phyloP scores from a whole-genome alignment of 495 filamentous ascomycete genomes.

The Talaromyces liani region DNA sequence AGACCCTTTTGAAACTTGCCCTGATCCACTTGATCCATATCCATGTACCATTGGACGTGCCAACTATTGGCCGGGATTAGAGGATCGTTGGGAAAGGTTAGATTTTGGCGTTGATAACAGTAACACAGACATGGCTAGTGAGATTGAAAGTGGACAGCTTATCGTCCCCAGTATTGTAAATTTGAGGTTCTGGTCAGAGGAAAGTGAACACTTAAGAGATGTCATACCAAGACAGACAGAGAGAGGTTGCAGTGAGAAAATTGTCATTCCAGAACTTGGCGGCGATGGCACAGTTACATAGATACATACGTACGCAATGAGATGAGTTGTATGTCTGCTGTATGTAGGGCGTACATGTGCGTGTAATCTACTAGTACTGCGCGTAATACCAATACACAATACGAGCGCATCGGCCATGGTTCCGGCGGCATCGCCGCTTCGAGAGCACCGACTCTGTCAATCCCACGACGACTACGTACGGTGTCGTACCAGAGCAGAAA shows the following conservation, averaged over 20 bases:
- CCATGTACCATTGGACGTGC: neutral
- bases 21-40: neutral
- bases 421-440: conserved; percentile 2
- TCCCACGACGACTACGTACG: conserved; percentile 1
- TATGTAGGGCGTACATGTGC: neutral
- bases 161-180: neutral
- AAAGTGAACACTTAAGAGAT: too few relatives aligned
- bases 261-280: neutral
- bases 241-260: neutral
- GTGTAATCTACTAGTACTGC: neutral
- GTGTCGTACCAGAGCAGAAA: neutral
- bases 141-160: neutral
- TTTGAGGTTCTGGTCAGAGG: neutral
- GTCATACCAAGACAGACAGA: neutral
- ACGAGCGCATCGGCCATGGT: neutral
- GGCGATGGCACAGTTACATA: neutral
- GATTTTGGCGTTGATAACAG: neutral
- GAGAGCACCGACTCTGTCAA: neutral
- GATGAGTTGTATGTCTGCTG: neutral
- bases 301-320: neutral
- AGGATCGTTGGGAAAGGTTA: neutral
- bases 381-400: neutral
- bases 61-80: neutral
- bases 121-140: neutral
- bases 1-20: neutral